A percentile compares a stretch with the other conserved stretches of the same genome.
Conservation (phyloP, 768 basidiomycete species). For the Xerocomellus chrysenteron region DNA sequence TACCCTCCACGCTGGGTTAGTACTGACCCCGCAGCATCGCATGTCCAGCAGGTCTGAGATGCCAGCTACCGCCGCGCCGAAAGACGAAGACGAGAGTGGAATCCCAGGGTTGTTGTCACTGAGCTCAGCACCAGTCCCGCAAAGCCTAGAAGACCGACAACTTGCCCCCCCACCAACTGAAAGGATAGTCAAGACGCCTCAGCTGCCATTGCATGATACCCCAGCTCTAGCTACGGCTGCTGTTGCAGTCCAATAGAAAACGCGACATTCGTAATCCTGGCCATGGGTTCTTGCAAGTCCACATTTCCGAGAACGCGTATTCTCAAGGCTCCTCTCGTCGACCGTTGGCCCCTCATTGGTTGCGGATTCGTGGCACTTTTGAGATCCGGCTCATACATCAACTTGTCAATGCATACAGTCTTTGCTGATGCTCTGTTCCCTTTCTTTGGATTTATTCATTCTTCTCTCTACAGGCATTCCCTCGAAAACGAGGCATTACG, state of each 20-base stretch:
- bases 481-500: constrained; percentile 20
- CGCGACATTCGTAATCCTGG: background rate
- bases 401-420: constrained; percentile 11
- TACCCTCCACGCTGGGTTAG: constrained; percentile 10
- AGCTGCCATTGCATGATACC: constrained; percentile 61
- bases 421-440: constrained; percentile 14
- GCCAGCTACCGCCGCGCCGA: constrained; percentile 20
- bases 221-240: constrained; percentile 52
- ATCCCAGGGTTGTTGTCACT: constrained; percentile 34
- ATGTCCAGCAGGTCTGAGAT: constrained; percentile 43
- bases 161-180: constrained; percentile 40
- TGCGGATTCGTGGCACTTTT: constrained; percentile 3
- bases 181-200: constrained; percentile 54
- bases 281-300: constrained; percentile 1
- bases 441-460: constrained; percentile 34
- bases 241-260: constrained; percentile 30
- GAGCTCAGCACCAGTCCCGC: constrained; percentile 30
- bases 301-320: background rate
- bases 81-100: constrained; percentile 41
- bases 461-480: constrained; percentile 31
- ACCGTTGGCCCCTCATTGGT: background rate
- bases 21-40: constrained; percentile 32
- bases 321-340: background rate
- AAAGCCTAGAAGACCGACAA: constrained; percentile 40
- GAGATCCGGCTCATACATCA: constrained; percentile 1